Conservation (phyloP, 148 eudicot genomes). For the Drosera capensis region DNA sequence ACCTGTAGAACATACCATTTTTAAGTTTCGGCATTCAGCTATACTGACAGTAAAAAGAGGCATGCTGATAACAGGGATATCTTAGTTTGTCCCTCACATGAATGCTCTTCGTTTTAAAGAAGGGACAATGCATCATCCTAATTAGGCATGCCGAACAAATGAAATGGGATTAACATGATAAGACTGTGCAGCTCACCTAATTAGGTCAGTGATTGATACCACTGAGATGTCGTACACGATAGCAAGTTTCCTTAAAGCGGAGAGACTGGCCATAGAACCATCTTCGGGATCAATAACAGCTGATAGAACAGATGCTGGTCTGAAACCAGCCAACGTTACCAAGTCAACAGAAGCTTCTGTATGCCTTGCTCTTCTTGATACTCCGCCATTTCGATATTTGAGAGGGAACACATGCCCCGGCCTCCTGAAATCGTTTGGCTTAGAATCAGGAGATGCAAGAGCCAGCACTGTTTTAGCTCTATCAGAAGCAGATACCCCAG, state of each 20-base stretch:
- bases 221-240: slow-evolving; percentile 46
- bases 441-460: slow-evolving; percentile 54
- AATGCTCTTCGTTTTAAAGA: too few species aligned
- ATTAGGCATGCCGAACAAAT: too few species aligned
- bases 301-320: slow-evolving; percentile 62
- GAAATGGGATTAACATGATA: background rate
- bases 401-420: slow-evolving; percentile 98
- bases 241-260: slow-evolving; percentile 38
- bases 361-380: slow-evolving; percentile 71
- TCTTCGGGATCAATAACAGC: slow-evolving; percentile 52
- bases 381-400: slow-evolving; percentile 71
- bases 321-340: slow-evolving; percentile 57
- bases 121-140: too few species aligned
- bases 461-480: slow-evolving; percentile 68
- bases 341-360: slow-evolving; percentile 95
- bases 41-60: too few species aligned
- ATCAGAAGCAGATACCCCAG: slow-evolving; percentile 86
- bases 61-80: too few species aligned
- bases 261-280: slow-evolving; percentile 57
- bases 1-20: slow-evolving; percentile 23
- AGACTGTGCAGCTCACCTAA: slow-evolving; percentile 31
- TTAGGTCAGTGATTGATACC: slow-evolving; percentile 70
- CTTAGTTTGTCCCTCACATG: too few species aligned
- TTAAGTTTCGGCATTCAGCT: too few species aligned
- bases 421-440: slow-evolving; percentile 59